Base-by-base conservation (phyloP, 495 filamentous ascomycete genomes). In the Penicillium nucicola region DNA sequence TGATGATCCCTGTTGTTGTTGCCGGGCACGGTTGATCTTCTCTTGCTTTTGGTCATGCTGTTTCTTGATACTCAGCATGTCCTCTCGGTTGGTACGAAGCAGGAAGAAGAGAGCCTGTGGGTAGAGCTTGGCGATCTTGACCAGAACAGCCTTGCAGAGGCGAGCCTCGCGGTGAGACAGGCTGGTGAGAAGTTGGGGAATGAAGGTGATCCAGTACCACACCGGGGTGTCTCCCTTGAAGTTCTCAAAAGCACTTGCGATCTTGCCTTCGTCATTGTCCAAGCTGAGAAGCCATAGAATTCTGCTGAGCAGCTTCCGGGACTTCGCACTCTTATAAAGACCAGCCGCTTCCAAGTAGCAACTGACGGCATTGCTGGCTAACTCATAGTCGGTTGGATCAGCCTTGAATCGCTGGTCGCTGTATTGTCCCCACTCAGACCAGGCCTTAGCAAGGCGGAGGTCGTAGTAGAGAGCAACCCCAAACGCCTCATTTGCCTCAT, bases 171-270 rank as follows among this genome's bases (percentile, higher is more conserved):
- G 89, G 55, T 96, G 86, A 9, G 85, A 88, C 50, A 97, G 75
- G 44, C 90, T 92, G 34, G 87, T 89, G 22, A 99, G 78, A 35
- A 99, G 81, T 64, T 99, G 95, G 18, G 95, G 95, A 56, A 99
- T 97, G 66, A 91, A 99, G 0, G 93, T 97, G 48, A 97, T 97
- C 95, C 95, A 99, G 68, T 97, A 97, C 95, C 95, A 99, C 14
- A 93, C 87, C 1, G 90, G 91, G 6, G 87, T 90, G 33, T 99
- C 95, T 36, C 91, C 95, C 74, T 96, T 96, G 74, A 89, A 97
- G 50, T 88, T 87, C 52, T 95, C 89, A 55, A 95, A 97, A 8
- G 90, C 86, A 45, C 82, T 71, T 3, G 86, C 84, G 41, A 99
- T 84, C 22, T 77, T 83, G 34, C 86, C 89, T 58, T 88, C 88